Percentiles rank a stretch among this genome's conserved stretches.
Conservation (phyloP, 2,329 filamentous ascomycete genomes). For the Cadophora malorum region DNA sequence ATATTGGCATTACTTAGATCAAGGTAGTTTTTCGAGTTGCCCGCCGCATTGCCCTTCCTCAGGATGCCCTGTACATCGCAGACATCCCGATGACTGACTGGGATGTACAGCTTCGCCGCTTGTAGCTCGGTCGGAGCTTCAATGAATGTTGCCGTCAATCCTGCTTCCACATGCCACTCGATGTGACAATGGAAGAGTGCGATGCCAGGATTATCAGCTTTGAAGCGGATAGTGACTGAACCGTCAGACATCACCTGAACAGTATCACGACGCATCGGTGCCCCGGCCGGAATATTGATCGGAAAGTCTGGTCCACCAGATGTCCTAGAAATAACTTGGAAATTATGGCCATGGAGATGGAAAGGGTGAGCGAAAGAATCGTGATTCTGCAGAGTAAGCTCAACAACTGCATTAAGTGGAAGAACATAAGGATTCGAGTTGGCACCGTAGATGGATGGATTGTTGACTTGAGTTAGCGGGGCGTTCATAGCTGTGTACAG, state of each 20-base stretch:
- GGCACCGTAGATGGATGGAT: constrained; percentile 65
- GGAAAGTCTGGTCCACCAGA: constrained; percentile 15
- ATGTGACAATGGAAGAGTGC: constrained; percentile 76
- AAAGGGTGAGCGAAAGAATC: constrained; percentile 28
- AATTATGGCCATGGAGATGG: constrained; percentile 31
- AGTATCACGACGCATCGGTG: constrained; percentile 67
- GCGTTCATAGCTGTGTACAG: constrained; percentile 75
- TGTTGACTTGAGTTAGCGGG: constrained; percentile 50
- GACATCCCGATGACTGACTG: constrained; percentile 19
- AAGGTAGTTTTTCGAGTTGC: constrained; percentile 25
- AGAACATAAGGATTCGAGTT: constrained; percentile 69
- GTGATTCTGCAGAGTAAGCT: constrained; percentile 28
- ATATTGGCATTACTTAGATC: constrained; percentile 25
- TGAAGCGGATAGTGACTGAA: constrained; percentile 69
- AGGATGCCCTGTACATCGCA: constrained; percentile 23
- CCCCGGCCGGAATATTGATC: constrained; percentile 36
- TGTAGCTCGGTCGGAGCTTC: constrained; percentile 28
- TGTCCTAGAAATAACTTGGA: constrained; percentile 29
- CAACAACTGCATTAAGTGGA: constrained; percentile 65
- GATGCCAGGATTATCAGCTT: constrained; percentile 69
- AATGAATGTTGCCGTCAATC: constrained; percentile 46
- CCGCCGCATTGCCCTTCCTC: constrained; percentile 27
- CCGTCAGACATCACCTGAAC: constrained; percentile 68
- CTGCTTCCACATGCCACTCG: constrained; percentile 55
- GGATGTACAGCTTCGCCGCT: constrained; percentile 22